Conservation (phyloP, 306 rosid species). For the Quercus variabilis region DNA sequence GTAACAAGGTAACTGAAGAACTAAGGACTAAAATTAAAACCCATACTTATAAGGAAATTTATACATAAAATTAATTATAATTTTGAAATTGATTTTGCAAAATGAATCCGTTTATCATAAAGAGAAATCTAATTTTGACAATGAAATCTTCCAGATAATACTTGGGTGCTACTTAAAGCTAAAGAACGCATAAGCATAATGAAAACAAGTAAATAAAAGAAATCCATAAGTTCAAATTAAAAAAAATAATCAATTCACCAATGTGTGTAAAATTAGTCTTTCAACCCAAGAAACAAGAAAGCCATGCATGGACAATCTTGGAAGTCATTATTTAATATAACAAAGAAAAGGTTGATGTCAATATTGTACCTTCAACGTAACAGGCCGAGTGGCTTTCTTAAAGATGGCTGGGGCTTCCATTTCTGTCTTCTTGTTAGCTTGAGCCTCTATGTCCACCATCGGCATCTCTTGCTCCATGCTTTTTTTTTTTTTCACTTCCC, state of each 20-base stretch:
- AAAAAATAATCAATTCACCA: background rate
- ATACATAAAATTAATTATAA: too few relatives aligned
- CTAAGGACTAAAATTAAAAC: too few relatives aligned
- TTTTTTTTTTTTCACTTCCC: background rate
- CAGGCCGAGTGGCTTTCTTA: slow-evolving; percentile 31
- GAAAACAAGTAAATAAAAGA: background rate
- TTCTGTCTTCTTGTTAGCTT: background rate
- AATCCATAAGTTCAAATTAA: too few relatives aligned
- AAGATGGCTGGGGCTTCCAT: slow-evolving; percentile 14
- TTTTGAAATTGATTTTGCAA: too few relatives aligned
- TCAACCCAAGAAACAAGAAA: background rate
- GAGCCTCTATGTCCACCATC: slow-evolving; percentile 50
- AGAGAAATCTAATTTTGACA: too few relatives aligned
- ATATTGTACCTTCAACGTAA: slow-evolving; percentile 46
- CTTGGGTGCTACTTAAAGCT: background rate
- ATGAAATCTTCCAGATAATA: background rate
- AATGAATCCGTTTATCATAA: too few relatives aligned
- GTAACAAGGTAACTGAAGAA: too few relatives aligned
- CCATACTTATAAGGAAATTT: too few relatives aligned
- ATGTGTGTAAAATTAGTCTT: background rate
- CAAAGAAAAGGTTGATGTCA: background rate
- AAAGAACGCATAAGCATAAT: background rate
- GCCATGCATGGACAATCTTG: background rate
- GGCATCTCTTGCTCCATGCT: slow-evolving; percentile 16
- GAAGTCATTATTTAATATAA: background rate